phyloP scores from a whole-genome alignment of 441 rosid species.

The Kokia cookei region DNA sequence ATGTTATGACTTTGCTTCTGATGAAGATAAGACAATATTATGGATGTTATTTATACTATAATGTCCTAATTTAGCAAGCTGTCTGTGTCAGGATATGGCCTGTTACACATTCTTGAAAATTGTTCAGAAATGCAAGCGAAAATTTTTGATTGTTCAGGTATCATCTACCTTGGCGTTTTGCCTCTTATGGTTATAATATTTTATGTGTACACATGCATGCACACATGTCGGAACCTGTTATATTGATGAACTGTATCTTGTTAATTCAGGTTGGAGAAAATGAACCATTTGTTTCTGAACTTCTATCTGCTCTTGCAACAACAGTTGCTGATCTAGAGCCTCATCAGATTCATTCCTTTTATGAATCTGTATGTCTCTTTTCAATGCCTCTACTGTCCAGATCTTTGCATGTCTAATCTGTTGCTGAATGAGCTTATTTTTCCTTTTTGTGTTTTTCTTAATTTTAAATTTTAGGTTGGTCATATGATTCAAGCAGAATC shows the following conservation, averaged over 20 bases:
- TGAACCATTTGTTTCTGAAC: slow-evolving; percentile 98
- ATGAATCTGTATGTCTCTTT: slow-evolving; percentile 72
- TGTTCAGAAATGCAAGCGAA: slow-evolving; percentile 98
- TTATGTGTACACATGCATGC: not conserved
- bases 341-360: slow-evolving; percentile 96
- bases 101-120: slow-evolving; percentile 98
- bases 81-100: slow-evolving; percentile 84
- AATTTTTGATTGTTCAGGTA: slow-evolving; percentile 94
- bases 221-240: not conserved
- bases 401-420: not conserved
- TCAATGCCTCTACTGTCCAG: not conserved
- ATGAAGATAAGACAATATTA: not conserved
- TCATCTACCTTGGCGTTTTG: not conserved
- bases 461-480: slow-evolving; percentile 55
- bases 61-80: not conserved
- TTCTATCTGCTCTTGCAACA: slow-evolving; percentile 85
- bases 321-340: slow-evolving; percentile 97
- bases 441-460: not conserved
- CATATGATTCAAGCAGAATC: slow-evolving; percentile 99
- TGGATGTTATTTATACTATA: not conserved
- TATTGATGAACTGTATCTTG: slow-evolving; percentile 2
- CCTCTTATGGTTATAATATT: not conserved
- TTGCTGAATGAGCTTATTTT: not conserved
- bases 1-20: not conserved
- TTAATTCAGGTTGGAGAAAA: slow-evolving; percentile 88